Conservation (phyloP, 2,329 filamentous ascomycete genomes). For the Periconia sp. region DNA sequence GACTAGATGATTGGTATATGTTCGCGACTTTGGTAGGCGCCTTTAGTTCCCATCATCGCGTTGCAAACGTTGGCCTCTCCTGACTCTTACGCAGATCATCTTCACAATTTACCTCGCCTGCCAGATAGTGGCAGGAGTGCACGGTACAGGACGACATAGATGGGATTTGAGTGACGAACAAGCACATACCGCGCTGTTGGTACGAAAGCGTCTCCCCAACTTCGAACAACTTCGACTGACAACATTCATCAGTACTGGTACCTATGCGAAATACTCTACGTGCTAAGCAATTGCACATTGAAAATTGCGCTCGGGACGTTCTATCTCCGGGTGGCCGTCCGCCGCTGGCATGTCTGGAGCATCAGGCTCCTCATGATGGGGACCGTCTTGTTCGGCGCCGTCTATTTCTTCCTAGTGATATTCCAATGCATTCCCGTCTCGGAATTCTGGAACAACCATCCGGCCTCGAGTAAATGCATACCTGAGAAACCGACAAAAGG, state of each 20-base stretch:
- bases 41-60: no score
- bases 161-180: conserved; percentile 33
- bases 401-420: conserved; percentile 55
- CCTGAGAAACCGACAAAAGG: conserved; percentile 51
- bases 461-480: conserved; percentile 45
- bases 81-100: conserved; percentile 21
- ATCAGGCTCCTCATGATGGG: conserved; percentile 52
- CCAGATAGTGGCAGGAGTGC: conserved; percentile 42
- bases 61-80: no score
- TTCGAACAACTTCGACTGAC: conserved; percentile 6
- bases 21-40: conserved; percentile 35
- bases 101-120: conserved; percentile 46
- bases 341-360: conserved; percentile 48
- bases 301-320: conserved; percentile 58
- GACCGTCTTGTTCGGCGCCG: conserved; percentile 48
- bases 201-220: conserved; percentile 5
- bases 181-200: conserved; percentile 31
- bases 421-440: conserved; percentile 57
- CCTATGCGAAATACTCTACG: conserved; percentile 59
- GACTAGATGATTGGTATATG: conserved; percentile 48
- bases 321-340: conserved; percentile 54
- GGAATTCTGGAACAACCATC: conserved; percentile 54
- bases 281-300: conserved; percentile 50
- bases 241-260: conserved; percentile 51
- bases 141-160: conserved; percentile 45